Evolutionary conservation across 371 early-diverging fungal genomes (phyloP).

Genomic region (Mortierella sp.): DNA sequence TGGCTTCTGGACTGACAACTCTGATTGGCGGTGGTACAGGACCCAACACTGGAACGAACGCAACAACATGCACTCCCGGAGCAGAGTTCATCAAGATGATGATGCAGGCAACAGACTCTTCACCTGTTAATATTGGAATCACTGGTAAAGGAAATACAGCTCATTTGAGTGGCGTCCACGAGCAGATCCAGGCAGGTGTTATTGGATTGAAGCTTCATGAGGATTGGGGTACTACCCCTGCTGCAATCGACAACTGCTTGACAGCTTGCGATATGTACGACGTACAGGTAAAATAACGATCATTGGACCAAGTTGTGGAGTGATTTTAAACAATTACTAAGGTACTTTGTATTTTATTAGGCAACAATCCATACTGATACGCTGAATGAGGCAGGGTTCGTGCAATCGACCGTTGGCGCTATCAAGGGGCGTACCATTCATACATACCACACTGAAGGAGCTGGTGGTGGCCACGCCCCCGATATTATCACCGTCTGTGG

Average conservation of each 20-base stretch:
- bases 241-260: constrained; percentile 91
- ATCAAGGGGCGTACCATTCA: constrained; percentile 93
- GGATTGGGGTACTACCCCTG: constrained; percentile 95
- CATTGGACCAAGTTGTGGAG: neutral
- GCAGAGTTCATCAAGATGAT: constrained; percentile 83
- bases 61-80: constrained; percentile 95
- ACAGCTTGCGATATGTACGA: constrained; percentile 88
- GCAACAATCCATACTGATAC: constrained; percentile 96
- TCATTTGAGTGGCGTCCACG: constrained; percentile 71
- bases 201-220: constrained; percentile 95
- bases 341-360: constrained; percentile 18
- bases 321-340: neutral
- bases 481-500: constrained; percentile 90
- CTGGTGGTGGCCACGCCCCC: constrained; percentile 96
- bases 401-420: constrained; percentile 88
- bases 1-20: constrained; percentile 90
- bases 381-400: constrained; percentile 94
- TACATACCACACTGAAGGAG: constrained; percentile 96
- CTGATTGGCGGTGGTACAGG: constrained; percentile 96
- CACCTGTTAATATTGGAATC: constrained; percentile 92
- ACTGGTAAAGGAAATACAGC: constrained; percentile 95
- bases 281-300: constrained; percentile 77
- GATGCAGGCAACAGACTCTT: constrained; percentile 87
- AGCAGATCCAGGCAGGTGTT: constrained; percentile 90
- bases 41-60: constrained; percentile 94